phyloP scores from a whole-genome alignment of 768 basidiomycete genomes.

The Lactarius hengduanensis region DNA sequence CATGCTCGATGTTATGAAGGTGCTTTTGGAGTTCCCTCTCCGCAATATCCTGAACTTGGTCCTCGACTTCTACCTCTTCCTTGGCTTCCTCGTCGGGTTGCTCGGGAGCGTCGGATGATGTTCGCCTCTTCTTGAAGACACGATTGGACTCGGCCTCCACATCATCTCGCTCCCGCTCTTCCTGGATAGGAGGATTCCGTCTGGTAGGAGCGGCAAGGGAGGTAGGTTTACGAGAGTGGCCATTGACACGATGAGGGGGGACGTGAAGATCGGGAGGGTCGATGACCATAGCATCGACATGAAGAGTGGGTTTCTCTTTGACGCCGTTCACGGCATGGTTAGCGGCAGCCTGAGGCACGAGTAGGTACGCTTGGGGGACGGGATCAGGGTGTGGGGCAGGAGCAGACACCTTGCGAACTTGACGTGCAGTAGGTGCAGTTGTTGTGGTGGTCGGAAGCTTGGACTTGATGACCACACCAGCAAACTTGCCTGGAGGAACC shows the following conservation, averaged over 20 bases:
- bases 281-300: conserved; percentile 53
- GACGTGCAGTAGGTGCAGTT: conserved; percentile 38
- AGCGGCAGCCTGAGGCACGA: conserved; percentile 29
- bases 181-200: conserved; percentile 8
- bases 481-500: conserved; percentile 49
- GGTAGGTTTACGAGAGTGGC: conserved; percentile 25
- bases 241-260: conserved; percentile 33
- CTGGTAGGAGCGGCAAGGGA: conserved; percentile 5
- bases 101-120: conserved; percentile 60
- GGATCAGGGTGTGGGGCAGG: conserved; percentile 8
- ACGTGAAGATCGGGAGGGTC: conserved; percentile 35
- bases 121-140: conserved; percentile 71
- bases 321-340: conserved; percentile 40
- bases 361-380: conserved; percentile 31
- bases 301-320: conserved; percentile 29
- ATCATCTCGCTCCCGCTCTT: conserved; percentile 39
- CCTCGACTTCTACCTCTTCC: conserved; percentile 44
- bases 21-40: conserved; percentile 37
- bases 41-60: conserved; percentile 37
- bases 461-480: conserved; percentile 60
- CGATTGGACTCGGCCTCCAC: conserved; percentile 54
- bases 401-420: conserved; percentile 50
- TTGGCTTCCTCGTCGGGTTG: conserved; percentile 39
- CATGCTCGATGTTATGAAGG: conserved; percentile 39
- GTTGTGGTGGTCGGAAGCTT: conserved; percentile 46